phyloP scores from a whole-genome alignment of 306 rosid genomes.

The Oxytropis ochrocephala region DNA sequence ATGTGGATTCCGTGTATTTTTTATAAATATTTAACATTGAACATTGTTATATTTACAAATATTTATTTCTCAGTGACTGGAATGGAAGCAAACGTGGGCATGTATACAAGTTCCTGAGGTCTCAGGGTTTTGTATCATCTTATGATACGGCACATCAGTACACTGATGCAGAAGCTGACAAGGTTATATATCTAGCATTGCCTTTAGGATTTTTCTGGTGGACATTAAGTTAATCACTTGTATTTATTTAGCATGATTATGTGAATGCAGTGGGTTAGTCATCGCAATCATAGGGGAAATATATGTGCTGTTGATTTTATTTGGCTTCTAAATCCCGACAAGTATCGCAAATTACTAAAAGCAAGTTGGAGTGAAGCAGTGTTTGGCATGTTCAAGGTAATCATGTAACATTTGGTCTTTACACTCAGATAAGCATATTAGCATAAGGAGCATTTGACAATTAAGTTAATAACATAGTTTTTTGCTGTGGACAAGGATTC shows the following conservation, averaged over 20 bases:
- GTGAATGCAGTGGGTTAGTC: slow-evolving; percentile 86
- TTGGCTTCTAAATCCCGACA: slow-evolving; percentile 87
- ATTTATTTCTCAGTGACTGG: slow-evolving; percentile 71
- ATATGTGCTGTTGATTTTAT: slow-evolving; percentile 94
- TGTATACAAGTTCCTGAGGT: slow-evolving; percentile 87
- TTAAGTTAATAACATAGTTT: not conserved
- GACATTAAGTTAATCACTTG: not conserved
- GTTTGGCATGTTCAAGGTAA: slow-evolving; percentile 81
- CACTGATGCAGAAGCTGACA: slow-evolving; percentile 82
- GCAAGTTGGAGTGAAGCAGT: slow-evolving; percentile 83
- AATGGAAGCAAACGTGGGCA: slow-evolving; percentile 99
- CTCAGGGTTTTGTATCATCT: slow-evolving; percentile 89
- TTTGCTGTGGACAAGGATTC: not conserved
- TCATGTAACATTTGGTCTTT: not conserved
- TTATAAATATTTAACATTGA: not conserved
- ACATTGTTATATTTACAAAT: not conserved
- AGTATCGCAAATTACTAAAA: slow-evolving; percentile 54
- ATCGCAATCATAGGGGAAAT: slow-evolving; percentile 92
- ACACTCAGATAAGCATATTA: not conserved
- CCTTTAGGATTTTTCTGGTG: not conserved
- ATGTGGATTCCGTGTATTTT: not conserved
- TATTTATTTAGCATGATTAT: slow-evolving; percentile 6
- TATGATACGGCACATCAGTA: slow-evolving; percentile 94
- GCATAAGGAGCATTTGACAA: not conserved
- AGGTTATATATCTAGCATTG: slow-evolving; percentile 42